Percentiles rank a stretch among this genome's conserved stretches.
Evolutionary conservation across 805 yeast species (phyloP).

Genomic region (Yamadazyma endophytica): DNA sequence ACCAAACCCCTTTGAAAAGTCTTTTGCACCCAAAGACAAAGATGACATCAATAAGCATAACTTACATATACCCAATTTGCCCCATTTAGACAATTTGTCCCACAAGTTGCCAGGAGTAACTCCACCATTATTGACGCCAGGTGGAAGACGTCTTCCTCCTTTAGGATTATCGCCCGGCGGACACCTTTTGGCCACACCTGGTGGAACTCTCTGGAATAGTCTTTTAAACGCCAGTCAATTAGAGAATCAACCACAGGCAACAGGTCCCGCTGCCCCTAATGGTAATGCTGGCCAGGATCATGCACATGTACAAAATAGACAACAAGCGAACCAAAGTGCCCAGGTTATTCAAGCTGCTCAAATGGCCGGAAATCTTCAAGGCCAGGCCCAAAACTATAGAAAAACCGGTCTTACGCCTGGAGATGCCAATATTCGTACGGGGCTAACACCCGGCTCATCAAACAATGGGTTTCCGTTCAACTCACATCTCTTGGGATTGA

Average conservation of each 20-base stretch:
- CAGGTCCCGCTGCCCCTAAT: slow-evolving; percentile 2
- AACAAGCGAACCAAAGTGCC: slow-evolving; percentile 1
- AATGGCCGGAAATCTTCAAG: slow-evolving; percentile 2
- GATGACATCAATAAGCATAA: slow-evolving; percentile 28
- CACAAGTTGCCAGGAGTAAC: slow-evolving; percentile 35
- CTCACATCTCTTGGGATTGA: slow-evolving; percentile 27
- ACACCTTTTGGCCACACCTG: slow-evolving; percentile 45
- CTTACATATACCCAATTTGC: slow-evolving; percentile 30
- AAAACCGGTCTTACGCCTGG: slow-evolving; percentile 71
- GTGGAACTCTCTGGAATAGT: slow-evolving; percentile 45
- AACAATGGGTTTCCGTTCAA: slow-evolving; percentile 33
- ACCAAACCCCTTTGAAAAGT: slow-evolving; percentile 92
- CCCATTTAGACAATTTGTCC: slow-evolving; percentile 19
- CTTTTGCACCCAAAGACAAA: slow-evolving; percentile 69
- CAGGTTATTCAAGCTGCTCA: slow-evolving; percentile 2
- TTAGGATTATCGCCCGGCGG: slow-evolving; percentile 44
- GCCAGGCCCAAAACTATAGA: slow-evolving; percentile 16
- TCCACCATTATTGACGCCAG: slow-evolving; percentile 54
- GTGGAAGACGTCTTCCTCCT: slow-evolving; percentile 57
- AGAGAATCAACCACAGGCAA: background rate
- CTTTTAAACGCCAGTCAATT: slow-evolving; percentile 39
- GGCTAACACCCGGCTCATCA: slow-evolving; percentile 58
- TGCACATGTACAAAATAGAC: too few species aligned
- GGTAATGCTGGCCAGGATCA: too few species aligned
- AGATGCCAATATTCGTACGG: slow-evolving; percentile 68